phyloP scores from a whole-genome alignment of 306 rosid genomes.

The Medicago arabica region DNA sequence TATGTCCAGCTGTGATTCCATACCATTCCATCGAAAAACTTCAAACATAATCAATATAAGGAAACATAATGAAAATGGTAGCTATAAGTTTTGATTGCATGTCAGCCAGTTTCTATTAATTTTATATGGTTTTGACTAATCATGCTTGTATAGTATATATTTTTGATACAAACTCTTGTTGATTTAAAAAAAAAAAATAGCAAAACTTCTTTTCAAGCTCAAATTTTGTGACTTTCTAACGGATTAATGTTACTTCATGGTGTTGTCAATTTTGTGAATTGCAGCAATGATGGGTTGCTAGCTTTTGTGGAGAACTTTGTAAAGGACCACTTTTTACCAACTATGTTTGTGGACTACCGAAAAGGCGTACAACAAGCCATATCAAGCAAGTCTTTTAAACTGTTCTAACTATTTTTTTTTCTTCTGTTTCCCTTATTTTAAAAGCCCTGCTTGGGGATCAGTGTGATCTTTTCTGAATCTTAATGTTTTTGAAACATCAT shows the following conservation, averaged over 20 bases:
- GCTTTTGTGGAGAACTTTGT: conserved; percentile 98
- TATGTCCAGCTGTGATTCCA: no score
- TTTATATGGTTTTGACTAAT: conserved; percentile 6
- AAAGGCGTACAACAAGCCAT: conserved; percentile 99
- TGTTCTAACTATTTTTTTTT: conserved; percentile 36
- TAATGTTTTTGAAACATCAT: conserved; percentile 30
- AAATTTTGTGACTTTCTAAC: conserved; percentile 33
- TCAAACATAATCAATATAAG: not conserved
- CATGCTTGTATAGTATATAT: conserved; percentile 8
- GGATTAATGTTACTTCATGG: conserved; percentile 35
- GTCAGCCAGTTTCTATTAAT: conserved; percentile 4
- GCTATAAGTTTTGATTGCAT: not conserved
- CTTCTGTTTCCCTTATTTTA: conserved; percentile 15
- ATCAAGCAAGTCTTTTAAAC: conserved; percentile 84
- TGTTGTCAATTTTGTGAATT: conserved; percentile 49
- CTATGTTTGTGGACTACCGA: conserved; percentile 98
- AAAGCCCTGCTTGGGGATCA: conserved; percentile 30
- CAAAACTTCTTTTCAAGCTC: conserved; percentile 24
- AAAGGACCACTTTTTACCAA: conserved; percentile 96
- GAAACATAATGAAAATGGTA: conserved; percentile 22
- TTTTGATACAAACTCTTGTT: conserved; percentile 28
- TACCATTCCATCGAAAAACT: no score
- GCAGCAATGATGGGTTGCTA: conserved; percentile 94
- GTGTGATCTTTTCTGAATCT: conserved; percentile 32
- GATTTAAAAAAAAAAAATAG: conserved; percentile 18